Evolutionary conservation across 352 stramenopile species (phyloP).

Genomic region (Phytophthora vignae): DNA sequence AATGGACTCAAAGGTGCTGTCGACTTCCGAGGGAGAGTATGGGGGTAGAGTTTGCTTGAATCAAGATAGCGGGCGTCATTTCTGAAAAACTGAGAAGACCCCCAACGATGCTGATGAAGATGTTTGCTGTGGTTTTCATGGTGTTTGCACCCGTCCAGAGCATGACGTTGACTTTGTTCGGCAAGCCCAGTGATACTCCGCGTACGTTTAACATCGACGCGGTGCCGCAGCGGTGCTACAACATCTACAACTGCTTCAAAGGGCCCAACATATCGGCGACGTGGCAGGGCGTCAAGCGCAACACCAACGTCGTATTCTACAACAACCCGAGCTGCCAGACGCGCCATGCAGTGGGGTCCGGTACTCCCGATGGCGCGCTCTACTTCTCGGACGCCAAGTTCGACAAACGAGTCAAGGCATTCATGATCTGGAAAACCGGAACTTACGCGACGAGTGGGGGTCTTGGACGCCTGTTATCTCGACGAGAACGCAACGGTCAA

Average conservation of each 20-base stretch:
- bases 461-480: background rate
- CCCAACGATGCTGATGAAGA: no score
- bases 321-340: background rate
- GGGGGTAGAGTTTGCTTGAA: no score
- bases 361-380: background rate
- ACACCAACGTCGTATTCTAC: background rate
- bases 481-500: background rate
- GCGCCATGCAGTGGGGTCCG: background rate
- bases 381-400: background rate
- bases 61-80: no score
- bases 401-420: background rate
- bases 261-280: background rate
- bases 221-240: no score
- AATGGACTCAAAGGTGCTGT: no score
- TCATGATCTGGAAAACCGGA: background rate
- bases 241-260: conserved; percentile 1
- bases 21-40: no score
- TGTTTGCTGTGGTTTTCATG: no score
- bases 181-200: no score
- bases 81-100: no score
- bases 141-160: no score
- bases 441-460: background rate
- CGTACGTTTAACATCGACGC: no score
- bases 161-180: no score
- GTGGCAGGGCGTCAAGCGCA: background rate